Conservation (phyloP, 2,329 filamentous ascomycete species). For the Spiromastix sp. region DNA sequence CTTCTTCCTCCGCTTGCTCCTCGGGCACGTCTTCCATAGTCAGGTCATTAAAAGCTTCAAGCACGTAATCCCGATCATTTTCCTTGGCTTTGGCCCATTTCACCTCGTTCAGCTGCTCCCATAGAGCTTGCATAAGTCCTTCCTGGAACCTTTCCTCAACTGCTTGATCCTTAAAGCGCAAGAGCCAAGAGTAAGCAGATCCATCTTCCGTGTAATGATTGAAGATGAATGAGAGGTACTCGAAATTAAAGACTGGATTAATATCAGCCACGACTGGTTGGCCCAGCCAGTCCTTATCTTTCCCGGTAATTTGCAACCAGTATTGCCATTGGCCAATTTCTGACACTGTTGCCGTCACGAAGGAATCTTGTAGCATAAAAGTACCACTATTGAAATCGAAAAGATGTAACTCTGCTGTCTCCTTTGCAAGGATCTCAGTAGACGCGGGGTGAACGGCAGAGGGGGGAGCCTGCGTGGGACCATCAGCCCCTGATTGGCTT, state of each 20-base stretch:
- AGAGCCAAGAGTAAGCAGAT: conserved; percentile 86
- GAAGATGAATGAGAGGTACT: conserved; percentile 98
- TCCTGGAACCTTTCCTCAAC: conserved; percentile 82
- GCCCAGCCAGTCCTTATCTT: conserved; percentile 73
- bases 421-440: conserved; percentile 61
- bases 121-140: conserved; percentile 87
- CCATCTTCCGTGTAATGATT: conserved; percentile 88
- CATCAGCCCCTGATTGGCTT: conserved; percentile 27
- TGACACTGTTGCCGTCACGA: conserved; percentile 67
- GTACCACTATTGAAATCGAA: conserved; percentile 83
- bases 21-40: conserved; percentile 71
- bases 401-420: conserved; percentile 77
- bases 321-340: conserved; percentile 91
- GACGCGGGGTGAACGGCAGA: conserved; percentile 54
- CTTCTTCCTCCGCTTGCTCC: conserved; percentile 44
- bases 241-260: conserved; percentile 97
- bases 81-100: conserved; percentile 94
- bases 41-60: conserved; percentile 91
- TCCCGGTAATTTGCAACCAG: conserved; percentile 77
- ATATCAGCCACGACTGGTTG: conserved; percentile 80
- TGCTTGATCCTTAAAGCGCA: conserved; percentile 78
- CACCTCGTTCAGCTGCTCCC: conserved; percentile 88
- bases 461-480: conserved; percentile 50
- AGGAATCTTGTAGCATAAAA: conserved; percentile 68
- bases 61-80: conserved; percentile 83